Evolutionary conservation across 805 yeast species (phyloP), one percentile per base, ranked within the genome.

Genomic region (Martiniozyma abietophila): DNA sequence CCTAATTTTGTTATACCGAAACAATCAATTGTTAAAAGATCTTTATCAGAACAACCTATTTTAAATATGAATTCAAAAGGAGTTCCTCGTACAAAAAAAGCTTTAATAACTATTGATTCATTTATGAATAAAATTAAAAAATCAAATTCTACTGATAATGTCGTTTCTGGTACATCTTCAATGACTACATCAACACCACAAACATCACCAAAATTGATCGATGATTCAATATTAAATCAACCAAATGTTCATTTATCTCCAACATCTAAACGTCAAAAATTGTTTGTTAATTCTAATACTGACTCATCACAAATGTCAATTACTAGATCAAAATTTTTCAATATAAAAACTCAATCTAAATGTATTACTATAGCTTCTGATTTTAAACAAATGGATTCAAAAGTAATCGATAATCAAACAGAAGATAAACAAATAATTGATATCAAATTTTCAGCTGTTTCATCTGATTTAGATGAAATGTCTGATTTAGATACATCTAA

Each of bases 181-280:
- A 27, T 30, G 18, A 29, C 31, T 12, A 20, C 41, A 9, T 25
- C 32, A 6, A 27, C 36, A 2, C 36, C 32, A 6, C 31, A 45
- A 18, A 40, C 0, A 25, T 47, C 8, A 35, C 36, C 12, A 44
- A 48, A 8, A 49, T 49, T 16, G 52, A 50, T 31, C 46, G 48
- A 16, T 46, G 46, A 30, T 34, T 47, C 36, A 32, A 39, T 16
- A 25, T 34, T 20, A 41, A 41, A 33, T 5, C 27, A 19, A 5
- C 35, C 32, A 19, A 19, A 28, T n/a, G 20, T 20, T 8, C 22
- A 35, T 16, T 27, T 42, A 6, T 49, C 55, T 5, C 52, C 55
- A 5, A 39, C 43, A 2, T 19, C 49, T 7, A 56, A 55, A 27
- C 45, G 59, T 18, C 49, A 47, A 17, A 53, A 43, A 34, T 8